These are phyloP conservation scores for Alternaria brassicicola DNA, from an alignment of 2,329 filamentous ascomycete genomes.

Conservation along the genomic window DNA sequence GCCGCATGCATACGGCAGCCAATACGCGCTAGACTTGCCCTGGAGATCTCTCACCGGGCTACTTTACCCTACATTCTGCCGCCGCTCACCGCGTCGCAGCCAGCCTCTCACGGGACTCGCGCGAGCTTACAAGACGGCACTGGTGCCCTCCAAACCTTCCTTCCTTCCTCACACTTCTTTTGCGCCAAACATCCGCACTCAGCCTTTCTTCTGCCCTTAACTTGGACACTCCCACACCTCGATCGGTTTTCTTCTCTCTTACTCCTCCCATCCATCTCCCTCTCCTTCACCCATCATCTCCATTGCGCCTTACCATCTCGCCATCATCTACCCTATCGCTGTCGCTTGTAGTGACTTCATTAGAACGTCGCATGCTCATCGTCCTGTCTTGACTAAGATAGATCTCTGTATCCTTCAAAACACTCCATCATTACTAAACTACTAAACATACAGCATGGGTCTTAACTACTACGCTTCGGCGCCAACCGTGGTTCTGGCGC, in stretches of 20 bases:
- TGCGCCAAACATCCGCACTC: conserved; percentile 31
- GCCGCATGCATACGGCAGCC: conserved; percentile 15
- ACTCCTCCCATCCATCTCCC: conserved; percentile 18
- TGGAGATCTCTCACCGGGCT: conserved; percentile 23
- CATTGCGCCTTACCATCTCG: conserved; percentile 24
- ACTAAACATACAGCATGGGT: conserved; percentile 53
- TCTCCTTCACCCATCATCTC: conserved; percentile 18
- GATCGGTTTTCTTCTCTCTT: conserved; percentile 8
- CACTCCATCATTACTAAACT: conserved; percentile 35
- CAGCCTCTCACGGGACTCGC: conserved; percentile 45
- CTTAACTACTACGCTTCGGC: conserved; percentile 56
- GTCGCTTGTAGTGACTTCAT: conserved; percentile 32
- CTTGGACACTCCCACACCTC: conserved; percentile 18
- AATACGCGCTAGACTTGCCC: conserved; percentile 26
- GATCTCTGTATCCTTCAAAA: conserved; percentile 43
- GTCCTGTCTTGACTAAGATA: conserved; percentile 32
- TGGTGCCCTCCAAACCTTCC: conserved; percentile 41
- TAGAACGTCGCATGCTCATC: conserved; percentile 35
- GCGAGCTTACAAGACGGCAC: conserved; percentile 47
- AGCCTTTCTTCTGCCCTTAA: conserved; percentile 22
- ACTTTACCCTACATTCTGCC: conserved; percentile 33
- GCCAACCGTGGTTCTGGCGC: conserved; percentile 55
- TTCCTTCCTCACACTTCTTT: conserved; percentile 44
- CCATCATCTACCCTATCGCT: conserved; percentile 26
- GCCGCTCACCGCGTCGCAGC: conserved; percentile 25